Evolutionary conservation across 176 grass and related monocot species (phyloP).

Genomic region (Oropetium thomaeum): DNA sequence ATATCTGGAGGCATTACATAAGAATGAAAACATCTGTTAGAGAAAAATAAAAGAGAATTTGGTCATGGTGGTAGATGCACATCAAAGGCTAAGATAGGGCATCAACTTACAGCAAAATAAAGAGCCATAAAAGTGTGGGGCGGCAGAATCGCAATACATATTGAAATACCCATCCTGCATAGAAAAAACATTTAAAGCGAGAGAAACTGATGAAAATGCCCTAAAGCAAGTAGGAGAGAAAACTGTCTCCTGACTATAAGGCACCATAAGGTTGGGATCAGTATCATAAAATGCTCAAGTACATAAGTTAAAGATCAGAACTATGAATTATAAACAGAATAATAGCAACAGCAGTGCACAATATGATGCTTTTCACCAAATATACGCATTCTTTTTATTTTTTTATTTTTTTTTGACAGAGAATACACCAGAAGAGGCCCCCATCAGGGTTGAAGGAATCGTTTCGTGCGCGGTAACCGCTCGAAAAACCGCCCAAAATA

Average conservation of each 20-base stretch:
- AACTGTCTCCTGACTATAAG: not conserved
- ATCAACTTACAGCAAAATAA: slow-evolving; percentile 34
- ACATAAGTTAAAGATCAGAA: no score
- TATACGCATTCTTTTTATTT: no score
- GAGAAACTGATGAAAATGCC: slow-evolving; percentile 10
- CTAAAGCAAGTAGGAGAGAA: slow-evolving; percentile 5
- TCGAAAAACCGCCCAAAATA: no score
- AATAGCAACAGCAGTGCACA: not conserved
- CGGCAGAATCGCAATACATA: not conserved
- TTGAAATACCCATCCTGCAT: slow-evolving; percentile 11
- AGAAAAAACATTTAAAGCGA: slow-evolving; percentile 12
- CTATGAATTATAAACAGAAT: no score
- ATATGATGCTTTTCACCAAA: not conserved
- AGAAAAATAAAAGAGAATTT: not conserved
- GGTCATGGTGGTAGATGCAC: not conserved
- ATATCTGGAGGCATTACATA: slow-evolving; percentile 50
- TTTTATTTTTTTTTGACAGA: no score
- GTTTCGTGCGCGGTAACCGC: no score
- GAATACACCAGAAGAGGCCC: no score
- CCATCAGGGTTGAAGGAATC: no score
- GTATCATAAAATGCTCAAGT: no score
- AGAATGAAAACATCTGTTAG: slow-evolving; percentile 13
- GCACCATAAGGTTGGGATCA: no score
- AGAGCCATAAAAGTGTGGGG: slow-evolving; percentile 27
- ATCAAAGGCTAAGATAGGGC: not conserved